These are phyloP conservation scores for Cadophora sp. DNA, from an alignment of 2,329 filamentous ascomycete genomes.

Conservation along the genomic window DNA sequence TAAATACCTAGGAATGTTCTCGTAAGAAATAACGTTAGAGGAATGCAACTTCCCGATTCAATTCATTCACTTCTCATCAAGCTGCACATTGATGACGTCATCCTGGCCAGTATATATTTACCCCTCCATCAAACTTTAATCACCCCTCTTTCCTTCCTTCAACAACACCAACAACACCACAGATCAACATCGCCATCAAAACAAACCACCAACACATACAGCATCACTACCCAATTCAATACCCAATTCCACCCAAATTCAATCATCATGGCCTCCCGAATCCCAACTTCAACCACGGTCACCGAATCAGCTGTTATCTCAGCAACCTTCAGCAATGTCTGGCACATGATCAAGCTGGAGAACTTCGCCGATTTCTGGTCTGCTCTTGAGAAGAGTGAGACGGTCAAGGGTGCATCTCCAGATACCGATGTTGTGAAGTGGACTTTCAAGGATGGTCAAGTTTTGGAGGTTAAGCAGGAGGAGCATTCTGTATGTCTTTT, in stretches of 20 bases:
- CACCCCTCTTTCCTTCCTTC: background rate
- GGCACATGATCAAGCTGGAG: slow-evolving; percentile 78
- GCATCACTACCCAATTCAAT: background rate
- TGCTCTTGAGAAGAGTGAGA: slow-evolving; percentile 65
- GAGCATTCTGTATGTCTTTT: slow-evolving; percentile 67
- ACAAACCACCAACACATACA: background rate
- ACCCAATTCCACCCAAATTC: background rate
- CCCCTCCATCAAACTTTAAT: background rate
- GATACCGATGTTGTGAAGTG: slow-evolving; percentile 74
- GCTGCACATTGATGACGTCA: slow-evolving; percentile 14
- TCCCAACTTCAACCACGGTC: slow-evolving; percentile 72
- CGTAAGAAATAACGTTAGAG: background rate
- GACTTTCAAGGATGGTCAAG: slow-evolving; percentile 73
- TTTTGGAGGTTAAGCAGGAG: slow-evolving; percentile 77
- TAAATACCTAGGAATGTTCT: too few relatives aligned
- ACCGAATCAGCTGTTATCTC: slow-evolving; percentile 72
- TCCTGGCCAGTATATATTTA: background rate
- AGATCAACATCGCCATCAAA: slow-evolving; percentile 6
- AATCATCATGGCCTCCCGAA: slow-evolving; percentile 44
- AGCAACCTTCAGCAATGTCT: slow-evolving; percentile 69
- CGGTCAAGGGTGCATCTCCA: slow-evolving; percentile 65
- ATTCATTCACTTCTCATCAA: background rate
- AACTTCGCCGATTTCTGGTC: slow-evolving; percentile 73
- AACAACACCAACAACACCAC: slow-evolving; percentile 1
- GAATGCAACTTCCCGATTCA: background rate